A percentile compares a stretch with the other conserved stretches of the same genome.
Conservation (phyloP, 192 early-diverging fungal species). For the Backusella australiensis region DNA sequence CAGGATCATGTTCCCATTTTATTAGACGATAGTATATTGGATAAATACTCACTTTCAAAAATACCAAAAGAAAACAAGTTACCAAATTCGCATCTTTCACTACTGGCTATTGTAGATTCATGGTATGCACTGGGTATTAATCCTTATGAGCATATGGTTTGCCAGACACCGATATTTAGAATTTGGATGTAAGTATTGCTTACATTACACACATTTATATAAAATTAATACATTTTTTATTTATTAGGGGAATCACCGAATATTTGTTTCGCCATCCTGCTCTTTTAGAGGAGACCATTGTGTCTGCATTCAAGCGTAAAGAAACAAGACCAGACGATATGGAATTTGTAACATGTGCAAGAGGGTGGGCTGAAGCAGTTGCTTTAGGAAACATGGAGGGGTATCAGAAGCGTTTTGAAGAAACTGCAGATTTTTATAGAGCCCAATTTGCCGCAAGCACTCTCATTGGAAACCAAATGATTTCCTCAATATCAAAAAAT, state of each 20-base stretch:
- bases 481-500: constrained; percentile 50
- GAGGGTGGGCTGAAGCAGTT: constrained; percentile 93
- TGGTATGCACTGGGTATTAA: constrained; percentile 84
- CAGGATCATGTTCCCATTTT: constrained; percentile 65
- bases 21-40: constrained; percentile 76
- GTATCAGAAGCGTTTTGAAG: constrained; percentile 82
- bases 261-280: constrained; percentile 81
- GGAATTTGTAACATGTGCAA: constrained; percentile 87
- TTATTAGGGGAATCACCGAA: constrained; percentile 81
- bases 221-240: background rate
- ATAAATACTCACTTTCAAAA: constrained; percentile 82
- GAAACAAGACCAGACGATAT: constrained; percentile 77
- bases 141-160: constrained; percentile 92
- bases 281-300: constrained; percentile 85
- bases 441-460: constrained; percentile 52
- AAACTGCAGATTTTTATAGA: constrained; percentile 80
- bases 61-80: constrained; percentile 64
- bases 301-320: constrained; percentile 71
- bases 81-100: constrained; percentile 90
- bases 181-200: constrained; percentile 69
- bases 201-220: background rate
- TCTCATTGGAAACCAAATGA: constrained; percentile 56
- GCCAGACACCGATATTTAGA: constrained; percentile 92
- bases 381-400: constrained; percentile 75
- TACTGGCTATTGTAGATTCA: constrained; percentile 91